phyloP scores from a whole-genome alignment of 768 basidiomycete species.

The Boletus rubropictus region DNA sequence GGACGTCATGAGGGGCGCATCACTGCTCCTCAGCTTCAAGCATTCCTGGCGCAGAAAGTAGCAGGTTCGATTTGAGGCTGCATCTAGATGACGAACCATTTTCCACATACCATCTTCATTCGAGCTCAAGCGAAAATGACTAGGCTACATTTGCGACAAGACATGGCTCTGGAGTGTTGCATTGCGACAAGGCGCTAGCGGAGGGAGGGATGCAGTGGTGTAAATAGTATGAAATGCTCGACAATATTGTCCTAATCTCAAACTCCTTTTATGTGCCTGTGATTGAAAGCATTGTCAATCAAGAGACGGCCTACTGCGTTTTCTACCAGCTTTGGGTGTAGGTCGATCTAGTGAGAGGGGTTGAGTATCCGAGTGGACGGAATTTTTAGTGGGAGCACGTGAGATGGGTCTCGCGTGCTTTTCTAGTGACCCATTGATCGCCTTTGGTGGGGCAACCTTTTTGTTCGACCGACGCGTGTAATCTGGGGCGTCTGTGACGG shows the following conservation, averaged over 20 bases:
- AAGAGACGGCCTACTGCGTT: slow-evolving; percentile 31
- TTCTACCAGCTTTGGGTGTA: slow-evolving; percentile 25
- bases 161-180: slow-evolving; percentile 17
- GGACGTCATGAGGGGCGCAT: slow-evolving; percentile 27
- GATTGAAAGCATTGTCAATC: slow-evolving; percentile 18
- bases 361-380: slow-evolving; percentile 10
- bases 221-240: slow-evolving; percentile 27
- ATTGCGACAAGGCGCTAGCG: slow-evolving; percentile 25
- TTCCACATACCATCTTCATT: slow-evolving; percentile 23
- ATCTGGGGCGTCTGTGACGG: slow-evolving; percentile 15
- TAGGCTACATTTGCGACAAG: slow-evolving; percentile 28
- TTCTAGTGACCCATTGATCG: slow-evolving; percentile 12
- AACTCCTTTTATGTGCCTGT: slow-evolving; percentile 12
- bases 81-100: slow-evolving; percentile 16
- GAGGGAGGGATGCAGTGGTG: slow-evolving; percentile 20
- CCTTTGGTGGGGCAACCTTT: slow-evolving; percentile 5
- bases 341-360: slow-evolving; percentile 10
- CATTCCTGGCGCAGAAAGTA: slow-evolving; percentile 27
- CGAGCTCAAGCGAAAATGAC: slow-evolving; percentile 11
- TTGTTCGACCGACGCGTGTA: slow-evolving; percentile 21
- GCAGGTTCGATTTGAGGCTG: slow-evolving; percentile 14
- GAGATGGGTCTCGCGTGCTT: slow-evolving; percentile 9
- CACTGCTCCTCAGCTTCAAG: slow-evolving; percentile 27
- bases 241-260: slow-evolving; percentile 21
- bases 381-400: slow-evolving; percentile 20